Evolutionary conservation across 495 filamentous ascomycete species (phyloP).

Genomic region (Aspergillus avenaceus): DNA sequence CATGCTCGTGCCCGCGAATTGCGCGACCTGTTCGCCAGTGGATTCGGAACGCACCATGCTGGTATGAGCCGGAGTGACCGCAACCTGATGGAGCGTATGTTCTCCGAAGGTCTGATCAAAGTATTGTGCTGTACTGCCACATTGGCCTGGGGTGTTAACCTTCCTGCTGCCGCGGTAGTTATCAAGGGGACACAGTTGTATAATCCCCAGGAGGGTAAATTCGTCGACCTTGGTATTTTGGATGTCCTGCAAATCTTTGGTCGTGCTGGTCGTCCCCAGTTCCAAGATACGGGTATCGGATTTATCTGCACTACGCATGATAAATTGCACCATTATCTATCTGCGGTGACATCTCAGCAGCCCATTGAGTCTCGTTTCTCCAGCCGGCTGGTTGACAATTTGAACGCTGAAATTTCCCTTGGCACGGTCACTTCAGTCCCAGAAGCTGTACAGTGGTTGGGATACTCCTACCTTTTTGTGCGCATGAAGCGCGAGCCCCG

Average conservation of each 20-base stretch:
- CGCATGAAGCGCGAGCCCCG: conserved; percentile 90
- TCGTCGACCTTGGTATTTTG: conserved; percentile 92
- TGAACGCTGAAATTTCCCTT: conserved; percentile 92
- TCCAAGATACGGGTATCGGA: conserved; percentile 91
- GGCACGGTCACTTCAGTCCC: conserved; percentile 94
- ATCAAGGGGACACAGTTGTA: conserved; percentile 99
- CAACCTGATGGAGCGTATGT: conserved; percentile 89
- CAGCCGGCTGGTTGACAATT: conserved; percentile 84
- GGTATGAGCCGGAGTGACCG: conserved; percentile 90
- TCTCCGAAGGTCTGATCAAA: conserved; percentile 82
- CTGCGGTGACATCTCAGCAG: conserved; percentile 89
- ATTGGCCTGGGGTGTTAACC: conserved; percentile 97
- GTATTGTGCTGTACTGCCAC: conserved; percentile 98
- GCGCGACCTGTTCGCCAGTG: conserved; percentile 81
- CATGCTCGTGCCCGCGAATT: conserved; percentile 78
- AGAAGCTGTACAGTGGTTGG: conserved; percentile 94
- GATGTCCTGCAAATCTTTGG: conserved; percentile 99
- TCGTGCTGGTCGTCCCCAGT: conserved; percentile 94
- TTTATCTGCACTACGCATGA: conserved; percentile 96
- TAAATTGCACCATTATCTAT: conserved; percentile 86
- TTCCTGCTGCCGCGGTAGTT: conserved; percentile 92
- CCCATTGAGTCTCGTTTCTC: conserved; percentile 96
- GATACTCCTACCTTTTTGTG: conserved; percentile 96
- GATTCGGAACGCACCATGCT: conserved; percentile 92
- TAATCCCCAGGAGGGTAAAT: conserved; percentile 92